Base-by-base conservation (phyloP, 805 yeast genomes). In the Pichia manshurica region DNA sequence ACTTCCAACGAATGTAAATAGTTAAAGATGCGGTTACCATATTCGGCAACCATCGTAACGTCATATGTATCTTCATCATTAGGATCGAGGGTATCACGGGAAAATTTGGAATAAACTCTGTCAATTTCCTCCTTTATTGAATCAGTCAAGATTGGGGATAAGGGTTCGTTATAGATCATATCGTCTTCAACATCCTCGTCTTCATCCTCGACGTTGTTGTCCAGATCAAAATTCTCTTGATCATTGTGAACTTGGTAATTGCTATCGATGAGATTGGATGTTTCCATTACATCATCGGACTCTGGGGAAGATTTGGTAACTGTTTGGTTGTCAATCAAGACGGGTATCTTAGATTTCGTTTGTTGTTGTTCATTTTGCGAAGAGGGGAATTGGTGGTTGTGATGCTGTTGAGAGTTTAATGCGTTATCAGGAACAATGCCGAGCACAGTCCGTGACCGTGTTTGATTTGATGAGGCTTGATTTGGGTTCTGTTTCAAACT, bases 31-130 rank as follows among this genome's bases (percentile, higher is more conserved):
- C 87, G 96, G 52, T 73, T 79, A 40, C 86, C 96, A 65, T 90
- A 91, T 68, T 91, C 99, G 45, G 88, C 79, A 23, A 87, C 97
- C 96, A 91, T 89, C 4, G 91, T 82, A 8, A 84, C 82, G 62
- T 87, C 96, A 61, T 71, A 82, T 0, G 88, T 82, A 62, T 87
- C 96, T 60, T 87, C 95, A 61, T 87, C 96, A 49, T 77, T 74
- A 32, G 81, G 84, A 62, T 84, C 91, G 43, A 84, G 70, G 1
- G 70, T 63, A 28, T 68, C 69, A 38, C 73, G 64, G 31, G 84
- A 71, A 56, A 77, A 79, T 56, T 73, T 71, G 12, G 63, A 63
- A 63, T 75, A 76, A 7, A 84, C 79, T 29, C 64, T 53, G 47
- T 71, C 71, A 49, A 84, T 69, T 55, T 81, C 81, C 12, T 61